These are phyloP conservation scores for Begonia masoniana DNA, from an alignment of 306 rosid species.

Conservation along the genomic window DNA sequence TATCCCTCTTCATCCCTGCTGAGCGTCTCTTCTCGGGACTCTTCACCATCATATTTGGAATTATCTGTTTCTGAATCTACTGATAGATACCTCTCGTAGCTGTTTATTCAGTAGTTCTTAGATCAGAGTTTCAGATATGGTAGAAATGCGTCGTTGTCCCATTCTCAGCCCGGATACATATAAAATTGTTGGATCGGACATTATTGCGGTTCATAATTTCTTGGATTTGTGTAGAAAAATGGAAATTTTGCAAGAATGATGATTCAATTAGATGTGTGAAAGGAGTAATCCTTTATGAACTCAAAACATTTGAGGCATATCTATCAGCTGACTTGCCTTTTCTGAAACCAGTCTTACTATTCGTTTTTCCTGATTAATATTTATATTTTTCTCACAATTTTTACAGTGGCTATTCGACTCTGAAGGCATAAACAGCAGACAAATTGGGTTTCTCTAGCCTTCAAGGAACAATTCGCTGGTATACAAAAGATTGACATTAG, in stretches of 20 bases:
- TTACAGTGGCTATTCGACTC: too few relatives aligned
- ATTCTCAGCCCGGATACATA: slow-evolving; percentile 38
- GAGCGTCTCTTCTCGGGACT: slow-evolving; percentile 19
- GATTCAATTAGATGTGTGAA: slow-evolving; percentile 69
- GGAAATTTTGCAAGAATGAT: slow-evolving; percentile 27
- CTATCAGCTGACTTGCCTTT: slow-evolving; percentile 28
- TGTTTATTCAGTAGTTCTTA: slow-evolving; percentile 14
- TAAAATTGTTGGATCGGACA: neutral
- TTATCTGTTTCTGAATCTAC: slow-evolving; percentile 15
- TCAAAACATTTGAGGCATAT: slow-evolving; percentile 48
- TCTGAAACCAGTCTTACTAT: too few relatives aligned
- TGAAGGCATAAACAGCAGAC: too few relatives aligned
- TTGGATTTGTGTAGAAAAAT: too few relatives aligned
- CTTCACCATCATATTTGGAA: neutral
- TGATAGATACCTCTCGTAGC: slow-evolving; percentile 7
- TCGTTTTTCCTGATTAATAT: too few relatives aligned
- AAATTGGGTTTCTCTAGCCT: too few relatives aligned
- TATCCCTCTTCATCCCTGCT: slow-evolving; percentile 26
- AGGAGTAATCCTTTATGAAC: slow-evolving; percentile 31
- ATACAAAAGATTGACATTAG: too few relatives aligned
- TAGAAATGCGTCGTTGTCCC: slow-evolving; percentile 27
- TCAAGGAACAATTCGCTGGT: too few relatives aligned
- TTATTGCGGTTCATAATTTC: too few relatives aligned
- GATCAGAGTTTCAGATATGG: slow-evolving; percentile 15
- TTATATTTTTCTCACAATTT: too few relatives aligned